Evolutionary conservation across 768 basidiomycete species (phyloP), one percentile per base, ranked within the genome.

Genomic region (Suillus lakei): DNA sequence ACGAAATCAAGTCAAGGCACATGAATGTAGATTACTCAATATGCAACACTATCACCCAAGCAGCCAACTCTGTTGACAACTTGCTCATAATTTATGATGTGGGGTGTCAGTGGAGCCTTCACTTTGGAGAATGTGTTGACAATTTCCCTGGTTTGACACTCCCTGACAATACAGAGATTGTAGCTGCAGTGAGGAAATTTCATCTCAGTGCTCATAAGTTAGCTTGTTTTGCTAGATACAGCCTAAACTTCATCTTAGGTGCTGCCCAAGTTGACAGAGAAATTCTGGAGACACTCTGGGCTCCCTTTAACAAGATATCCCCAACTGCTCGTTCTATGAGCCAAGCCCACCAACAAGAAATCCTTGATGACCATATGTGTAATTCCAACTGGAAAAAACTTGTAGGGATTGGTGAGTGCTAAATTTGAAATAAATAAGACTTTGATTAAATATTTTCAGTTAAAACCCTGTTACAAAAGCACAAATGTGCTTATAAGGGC

Each of bases 361-460:
- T 72, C 0, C 48, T 77, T 1, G 72, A 80, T 51, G 73, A 75
- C 32, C 67, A 73, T 39, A 78, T 78, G 76, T 62, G 65, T 6
- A 75, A 80, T 32, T 74, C 66, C 0, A 80, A 80, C 46, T 77
- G 70, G 66, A 76, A 76, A 43, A 80, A 78, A 48, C 60, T 73
- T 12, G 64, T 73, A 21, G 63, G 70, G 21, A 71, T 71, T 7
- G 69, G 73, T 74, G 43, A 26, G 63, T 44, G 21, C 44, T 12
- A 12, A 23, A 12, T 5, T 46, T 46, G 44, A 5, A 5, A 5
- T 46, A 10, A 46, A 46, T 46, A 12, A n/a, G n/a, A 46, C 44
- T n/a, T 46, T 46, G n/a, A n/a, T n/a, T n/a, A n/a, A n/a, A n/a
- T n/a, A n/a, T n/a, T n/a, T n/a, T n/a, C n/a, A n/a, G n/a, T n/a